Evolutionary conservation across 208 protist species (phyloP), one percentile per base, ranked within the genome.

Genomic region (Sergeia podlipaevii): DNA sequence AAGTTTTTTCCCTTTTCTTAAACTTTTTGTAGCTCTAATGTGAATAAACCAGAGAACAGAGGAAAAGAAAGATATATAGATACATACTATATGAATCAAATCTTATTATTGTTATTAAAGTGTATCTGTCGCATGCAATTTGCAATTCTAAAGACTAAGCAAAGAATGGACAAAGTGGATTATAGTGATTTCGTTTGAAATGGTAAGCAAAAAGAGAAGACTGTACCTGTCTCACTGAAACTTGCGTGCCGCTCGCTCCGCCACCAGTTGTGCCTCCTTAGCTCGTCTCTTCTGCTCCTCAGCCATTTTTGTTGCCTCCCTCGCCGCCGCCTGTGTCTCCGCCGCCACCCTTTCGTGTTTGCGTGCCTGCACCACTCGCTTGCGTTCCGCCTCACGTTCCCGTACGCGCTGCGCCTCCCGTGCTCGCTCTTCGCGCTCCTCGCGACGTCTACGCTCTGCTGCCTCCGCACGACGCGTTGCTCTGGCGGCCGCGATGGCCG

Each of bases 331-430:
- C 1, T 27, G 33, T 47, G 65, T 64, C 48, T 61, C 51, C 42
- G 68, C 74, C 29, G 51, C 54, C 26, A 49, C 60, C 43, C 65
- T 77, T 5, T 28, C 52, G 39, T 54, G 59, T 48, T 85, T 85
- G 28, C 77, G 70, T 50, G 89, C 71, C 56, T 82, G 59, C 42
- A 91, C 77, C 13, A 83, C 13, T 34, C 58, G 50, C 2, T 49
- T 45, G 43, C 80, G 75, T 28, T 72, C 80, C 28, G 64, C 71
- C 24, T 70, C 86, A 0, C 82, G 70, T 49, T 79, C 73, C n/a
- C 38, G 50, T 42, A 88, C 81, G 8, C 77, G 64, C 44, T 67
- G 51, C 18, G 56, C 54, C 58, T 93, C 80, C 32, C 72, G 69
- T 30, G 46, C 30, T 0, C 76, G 69, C 49, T 74, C 66, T 45